A percentile compares a stretch with the other conserved stretches of the same genome.
phyloP scores from a whole-genome alignment of 768 basidiomycete genomes.

The Rickenella mellea region DNA sequence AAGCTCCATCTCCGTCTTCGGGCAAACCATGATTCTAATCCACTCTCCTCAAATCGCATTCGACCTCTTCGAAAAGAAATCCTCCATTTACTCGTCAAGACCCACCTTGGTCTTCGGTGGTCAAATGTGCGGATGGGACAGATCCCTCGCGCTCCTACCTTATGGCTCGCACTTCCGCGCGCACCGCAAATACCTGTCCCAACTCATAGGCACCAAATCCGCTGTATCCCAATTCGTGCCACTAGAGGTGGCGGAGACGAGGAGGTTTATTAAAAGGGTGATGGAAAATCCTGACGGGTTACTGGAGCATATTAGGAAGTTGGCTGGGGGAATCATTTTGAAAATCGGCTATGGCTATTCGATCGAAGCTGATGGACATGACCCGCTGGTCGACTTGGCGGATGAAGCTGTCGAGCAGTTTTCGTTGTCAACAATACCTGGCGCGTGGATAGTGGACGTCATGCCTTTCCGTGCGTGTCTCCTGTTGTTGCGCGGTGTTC shows the following conservation, averaged over 20 bases:
- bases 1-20: too few species aligned
- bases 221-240: neutral
- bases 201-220: conserved; percentile 14
- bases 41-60: conserved; percentile 32
- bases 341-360: neutral
- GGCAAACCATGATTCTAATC: too few species aligned
- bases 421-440: conserved; percentile 12
- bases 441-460: conserved; percentile 17
- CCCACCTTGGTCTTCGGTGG: neutral
- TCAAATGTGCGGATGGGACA: neutral
- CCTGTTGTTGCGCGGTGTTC: too few species aligned
- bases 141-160: conserved; percentile 7
- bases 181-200: conserved; percentile 16
- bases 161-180: conserved; percentile 18
- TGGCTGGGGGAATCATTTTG: conserved; percentile 3
- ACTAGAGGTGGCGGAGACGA: neutral
- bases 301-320: too few species aligned
- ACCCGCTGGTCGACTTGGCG: neutral
- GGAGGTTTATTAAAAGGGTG: neutral
- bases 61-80: neutral
- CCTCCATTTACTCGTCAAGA: neutral
- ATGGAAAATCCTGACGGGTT: too few species aligned
- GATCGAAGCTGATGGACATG: neutral
- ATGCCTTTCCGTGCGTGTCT: conserved; percentile 14
- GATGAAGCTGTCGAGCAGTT: neutral